Evolutionary conservation across 352 stramenopile genomes (phyloP).

Genomic region (Globisporangium lucens): DNA sequence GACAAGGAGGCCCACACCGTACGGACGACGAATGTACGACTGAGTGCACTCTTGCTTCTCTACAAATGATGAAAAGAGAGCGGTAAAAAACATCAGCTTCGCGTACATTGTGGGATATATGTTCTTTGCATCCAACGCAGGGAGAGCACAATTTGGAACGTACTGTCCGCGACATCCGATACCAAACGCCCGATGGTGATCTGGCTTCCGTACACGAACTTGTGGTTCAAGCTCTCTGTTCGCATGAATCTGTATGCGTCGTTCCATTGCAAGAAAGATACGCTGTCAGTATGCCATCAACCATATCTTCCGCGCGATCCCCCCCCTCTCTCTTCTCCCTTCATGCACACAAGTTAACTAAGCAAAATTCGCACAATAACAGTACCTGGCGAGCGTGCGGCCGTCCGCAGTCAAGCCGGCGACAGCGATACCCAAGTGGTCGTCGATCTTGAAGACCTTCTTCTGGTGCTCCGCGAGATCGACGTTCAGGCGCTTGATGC

Average conservation of each 20-base stretch:
- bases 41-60: constrained; percentile 98
- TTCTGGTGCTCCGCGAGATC: constrained; percentile 96
- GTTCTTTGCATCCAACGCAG: not conserved
- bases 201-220: constrained; percentile 97
- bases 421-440: constrained; percentile 98
- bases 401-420: constrained; percentile 97
- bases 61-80: constrained; percentile 10
- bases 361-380: not conserved
- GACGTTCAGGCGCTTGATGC: constrained; percentile 80
- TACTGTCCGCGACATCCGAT: constrained; percentile 95
- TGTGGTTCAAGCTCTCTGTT: constrained; percentile 99
- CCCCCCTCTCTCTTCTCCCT: not conserved
- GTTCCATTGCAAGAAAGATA: not conserved
- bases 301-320: not conserved
- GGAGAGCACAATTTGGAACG: not conserved
- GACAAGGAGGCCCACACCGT: constrained; percentile 97
- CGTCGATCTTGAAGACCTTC: constrained; percentile 99
- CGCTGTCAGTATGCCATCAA: constrained; percentile 5
- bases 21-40: constrained; percentile 98
- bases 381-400: constrained; percentile 86
- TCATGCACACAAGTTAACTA: not conserved
- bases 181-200: constrained; percentile 95
- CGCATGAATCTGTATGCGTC: constrained; percentile 84
- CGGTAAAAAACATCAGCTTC: not conserved
- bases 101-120: not conserved